Evolutionary conservation across 2,329 filamentous ascomycete species (phyloP).

Genomic region (Exserohilum rostratum): DNA sequence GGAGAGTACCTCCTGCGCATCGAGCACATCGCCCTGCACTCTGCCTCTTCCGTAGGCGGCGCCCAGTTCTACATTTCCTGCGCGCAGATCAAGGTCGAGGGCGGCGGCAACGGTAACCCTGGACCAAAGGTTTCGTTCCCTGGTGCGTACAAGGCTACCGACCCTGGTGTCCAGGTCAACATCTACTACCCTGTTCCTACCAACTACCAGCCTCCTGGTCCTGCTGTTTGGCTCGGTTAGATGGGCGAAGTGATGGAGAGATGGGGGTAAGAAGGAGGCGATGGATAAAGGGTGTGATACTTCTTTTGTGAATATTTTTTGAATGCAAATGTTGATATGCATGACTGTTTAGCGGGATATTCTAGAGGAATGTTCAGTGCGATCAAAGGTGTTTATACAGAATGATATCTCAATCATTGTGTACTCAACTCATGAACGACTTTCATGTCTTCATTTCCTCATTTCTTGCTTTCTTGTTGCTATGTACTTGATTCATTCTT

Average conservation of each 20-base stretch:
- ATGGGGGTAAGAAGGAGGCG: too few species aligned
- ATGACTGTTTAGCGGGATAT: too few species aligned
- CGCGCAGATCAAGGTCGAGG: constrained; percentile 52
- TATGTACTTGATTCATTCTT: constrained; percentile 6
- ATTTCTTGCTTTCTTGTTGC: neutral
- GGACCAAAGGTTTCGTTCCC: constrained; percentile 49
- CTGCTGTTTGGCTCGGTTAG: constrained; percentile 27
- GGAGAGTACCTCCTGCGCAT: constrained; percentile 56
- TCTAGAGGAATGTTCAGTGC: neutral
- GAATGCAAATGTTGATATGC: too few species aligned
- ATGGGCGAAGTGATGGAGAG: neutral
- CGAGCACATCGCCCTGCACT: constrained; percentile 56
- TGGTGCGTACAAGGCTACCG: constrained; percentile 39
- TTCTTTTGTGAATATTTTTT: constrained; percentile 1
- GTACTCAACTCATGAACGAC: too few species aligned
- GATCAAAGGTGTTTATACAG: neutral
- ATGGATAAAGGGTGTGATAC: too few species aligned
- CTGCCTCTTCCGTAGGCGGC: constrained; percentile 39
- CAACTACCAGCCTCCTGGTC: constrained; percentile 28
- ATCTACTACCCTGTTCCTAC: constrained; percentile 35
- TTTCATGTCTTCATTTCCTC: too few species aligned
- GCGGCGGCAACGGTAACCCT: constrained; percentile 45
- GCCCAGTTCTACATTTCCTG: constrained; percentile 55
- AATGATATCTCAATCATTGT: too few species aligned
- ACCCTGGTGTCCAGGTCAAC: constrained; percentile 36